These are phyloP conservation scores for Coemansia sp. DNA, from an alignment of 192 early-diverging fungal genomes.

Conservation along the genomic window DNA sequence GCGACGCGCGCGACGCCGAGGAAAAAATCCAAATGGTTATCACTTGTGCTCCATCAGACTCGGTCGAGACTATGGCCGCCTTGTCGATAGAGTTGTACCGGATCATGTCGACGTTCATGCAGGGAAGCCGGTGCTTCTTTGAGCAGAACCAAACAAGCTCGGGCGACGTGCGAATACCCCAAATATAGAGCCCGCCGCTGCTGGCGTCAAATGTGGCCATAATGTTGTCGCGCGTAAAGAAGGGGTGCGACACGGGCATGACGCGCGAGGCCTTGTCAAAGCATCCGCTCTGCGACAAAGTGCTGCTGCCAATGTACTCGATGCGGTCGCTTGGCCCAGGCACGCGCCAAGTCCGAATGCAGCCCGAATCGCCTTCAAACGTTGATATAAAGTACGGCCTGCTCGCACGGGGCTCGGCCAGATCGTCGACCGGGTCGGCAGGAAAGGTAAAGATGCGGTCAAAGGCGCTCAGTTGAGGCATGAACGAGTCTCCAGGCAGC, in stretches of 20 bases:
- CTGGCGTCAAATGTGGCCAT: slow-evolving; percentile 51
- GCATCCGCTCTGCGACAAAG: slow-evolving; percentile 5
- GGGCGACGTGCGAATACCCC: slow-evolving; percentile 44
- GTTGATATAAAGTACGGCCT: slow-evolving; percentile 48
- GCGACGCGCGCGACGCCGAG: slow-evolving; percentile 54
- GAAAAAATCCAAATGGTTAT: slow-evolving; percentile 57
- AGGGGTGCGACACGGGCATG: slow-evolving; percentile 52
- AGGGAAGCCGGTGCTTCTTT: slow-evolving; percentile 52
- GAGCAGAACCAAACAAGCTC: slow-evolving; percentile 49
- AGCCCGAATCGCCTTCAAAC: slow-evolving; percentile 13
- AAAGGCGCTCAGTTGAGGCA: slow-evolving; percentile 32
- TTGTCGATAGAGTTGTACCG: slow-evolving; percentile 60
- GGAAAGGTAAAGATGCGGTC: slow-evolving; percentile 55
- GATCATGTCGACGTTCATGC: slow-evolving; percentile 53
- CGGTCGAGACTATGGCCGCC: slow-evolving; percentile 52
- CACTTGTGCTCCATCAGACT: slow-evolving; percentile 31
- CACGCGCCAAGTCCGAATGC: slow-evolving; percentile 46
- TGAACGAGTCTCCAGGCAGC: slow-evolving; percentile 22
- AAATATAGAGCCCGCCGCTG: slow-evolving; percentile 46
- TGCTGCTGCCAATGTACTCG: slow-evolving; percentile 23
- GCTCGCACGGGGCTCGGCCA: background rate
- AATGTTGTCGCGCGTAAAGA: slow-evolving; percentile 55
- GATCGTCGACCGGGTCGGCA: slow-evolving; percentile 2
- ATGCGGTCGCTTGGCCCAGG: slow-evolving; percentile 6
- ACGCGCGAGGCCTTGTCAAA: slow-evolving; percentile 54